A percentile compares a stretch with the other conserved stretches of the same genome.
Conservation (phyloP, 75 land plant genomes). For the Ceratopteris richardii region DNA sequence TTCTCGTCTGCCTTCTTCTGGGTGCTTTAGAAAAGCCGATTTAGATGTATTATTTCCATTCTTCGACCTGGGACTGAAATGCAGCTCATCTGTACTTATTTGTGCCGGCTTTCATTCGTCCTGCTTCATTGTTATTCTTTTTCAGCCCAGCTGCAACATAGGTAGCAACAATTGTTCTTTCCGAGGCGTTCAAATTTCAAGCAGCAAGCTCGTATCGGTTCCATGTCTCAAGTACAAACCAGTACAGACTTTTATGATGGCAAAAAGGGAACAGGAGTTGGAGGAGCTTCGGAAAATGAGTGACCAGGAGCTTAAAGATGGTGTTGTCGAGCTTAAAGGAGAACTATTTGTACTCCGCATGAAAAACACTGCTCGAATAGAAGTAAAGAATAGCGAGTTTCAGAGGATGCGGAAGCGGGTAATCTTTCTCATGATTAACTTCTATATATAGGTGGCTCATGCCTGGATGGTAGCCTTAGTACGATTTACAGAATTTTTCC, state of each 20-base stretch:
- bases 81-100: too few relatives aligned
- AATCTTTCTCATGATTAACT: background rate
- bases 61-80: too few relatives aligned
- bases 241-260: slow-evolving; percentile 44
- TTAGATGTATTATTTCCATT: too few relatives aligned
- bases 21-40: too few relatives aligned
- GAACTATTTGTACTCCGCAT: slow-evolving; percentile 79
- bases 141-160: background rate
- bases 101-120: background rate
- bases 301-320: slow-evolving; percentile 66
- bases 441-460: too few relatives aligned
- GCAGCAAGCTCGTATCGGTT: background rate
- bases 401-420: slow-evolving; percentile 74
- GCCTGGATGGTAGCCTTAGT: too few relatives aligned
- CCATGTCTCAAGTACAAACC: background rate
- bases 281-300: slow-evolving; percentile 63
- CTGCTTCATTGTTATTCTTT: background rate
- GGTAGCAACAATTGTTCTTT: background rate
- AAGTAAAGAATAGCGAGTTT: slow-evolving; percentile 75
- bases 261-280: slow-evolving; percentile 71
- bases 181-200: background rate
- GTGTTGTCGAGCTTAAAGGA: slow-evolving; percentile 80
- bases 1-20: background rate
- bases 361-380: slow-evolving; percentile 64
- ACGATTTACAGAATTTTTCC: too few relatives aligned